Conservation (phyloP, 2,329 filamentous ascomycete species). For the Diaporthe sp. region DNA sequence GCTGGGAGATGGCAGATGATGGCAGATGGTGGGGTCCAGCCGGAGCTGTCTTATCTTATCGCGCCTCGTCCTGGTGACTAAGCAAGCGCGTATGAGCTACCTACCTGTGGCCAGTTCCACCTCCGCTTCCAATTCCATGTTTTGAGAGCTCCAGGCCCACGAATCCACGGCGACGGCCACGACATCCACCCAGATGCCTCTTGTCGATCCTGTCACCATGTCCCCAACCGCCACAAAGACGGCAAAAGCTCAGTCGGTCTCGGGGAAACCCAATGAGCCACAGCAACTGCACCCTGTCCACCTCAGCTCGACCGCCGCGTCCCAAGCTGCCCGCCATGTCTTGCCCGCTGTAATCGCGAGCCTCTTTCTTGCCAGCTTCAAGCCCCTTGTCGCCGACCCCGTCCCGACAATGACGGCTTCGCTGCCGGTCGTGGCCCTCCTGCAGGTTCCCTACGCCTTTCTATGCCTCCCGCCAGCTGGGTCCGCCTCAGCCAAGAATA, state of each 20-base stretch:
- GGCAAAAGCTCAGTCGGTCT: slow-evolving; percentile 21
- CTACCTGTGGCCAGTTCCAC: neutral
- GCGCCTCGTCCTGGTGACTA: neutral
- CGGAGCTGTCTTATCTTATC: slow-evolving; percentile 28
- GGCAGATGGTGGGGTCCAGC: slow-evolving; percentile 2
- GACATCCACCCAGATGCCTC: slow-evolving; percentile 39
- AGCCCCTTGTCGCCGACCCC: slow-evolving; percentile 44
- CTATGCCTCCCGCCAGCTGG: slow-evolving; percentile 73
- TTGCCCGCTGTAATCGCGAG: slow-evolving; percentile 42
- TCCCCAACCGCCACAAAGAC: slow-evolving; percentile 40
- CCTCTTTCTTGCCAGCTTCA: slow-evolving; percentile 43
- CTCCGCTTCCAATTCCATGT: neutral
- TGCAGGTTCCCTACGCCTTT: slow-evolving; percentile 63
- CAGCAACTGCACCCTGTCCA: slow-evolving; percentile 39
- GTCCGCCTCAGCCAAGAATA: slow-evolving; percentile 52
- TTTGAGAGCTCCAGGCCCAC: neutral
- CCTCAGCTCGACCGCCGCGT: slow-evolving; percentile 38
- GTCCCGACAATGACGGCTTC: slow-evolving; percentile 43
- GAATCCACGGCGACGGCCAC: neutral
- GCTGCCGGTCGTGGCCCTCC: slow-evolving; percentile 43
- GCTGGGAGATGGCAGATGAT: too few species aligned
- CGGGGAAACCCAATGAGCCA: slow-evolving; percentile 22
- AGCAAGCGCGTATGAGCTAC: neutral
- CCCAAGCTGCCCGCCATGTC: slow-evolving; percentile 44
- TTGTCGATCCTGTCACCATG: slow-evolving; percentile 47